These are phyloP conservation scores for Nicotiana tabacum DNA, from an alignment of 257 asterid genomes.

Conservation along the genomic window DNA sequence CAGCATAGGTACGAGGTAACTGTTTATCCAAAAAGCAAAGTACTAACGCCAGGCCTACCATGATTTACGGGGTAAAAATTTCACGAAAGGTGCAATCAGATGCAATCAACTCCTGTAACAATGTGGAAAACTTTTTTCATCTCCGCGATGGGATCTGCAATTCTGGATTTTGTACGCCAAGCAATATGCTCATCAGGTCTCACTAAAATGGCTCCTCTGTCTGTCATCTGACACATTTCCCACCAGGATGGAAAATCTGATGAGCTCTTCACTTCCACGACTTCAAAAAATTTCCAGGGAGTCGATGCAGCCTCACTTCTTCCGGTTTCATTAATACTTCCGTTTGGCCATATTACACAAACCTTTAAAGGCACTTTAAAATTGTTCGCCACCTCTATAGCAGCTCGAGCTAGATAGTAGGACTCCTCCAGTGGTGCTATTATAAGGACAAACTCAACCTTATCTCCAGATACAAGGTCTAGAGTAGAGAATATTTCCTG, in stretches of 20 bases:
- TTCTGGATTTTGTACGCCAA: constrained; percentile 53
- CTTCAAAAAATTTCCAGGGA: constrained; percentile 60
- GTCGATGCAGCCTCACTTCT: constrained; percentile 37
- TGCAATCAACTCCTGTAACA: constrained; percentile 32
- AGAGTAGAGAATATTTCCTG: constrained; percentile 66
- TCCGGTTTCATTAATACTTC: constrained; percentile 18
- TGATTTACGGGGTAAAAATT: neutral
- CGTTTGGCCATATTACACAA: constrained; percentile 64
- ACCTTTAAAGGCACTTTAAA: constrained; percentile 45
- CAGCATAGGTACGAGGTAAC: neutral
- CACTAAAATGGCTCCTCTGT: constrained; percentile 75
- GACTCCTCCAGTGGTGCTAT: constrained; percentile 71
- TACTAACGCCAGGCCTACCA: neutral
- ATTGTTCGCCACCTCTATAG: constrained; percentile 58
- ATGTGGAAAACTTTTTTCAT: constrained; percentile 46
- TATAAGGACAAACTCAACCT: constrained; percentile 67
- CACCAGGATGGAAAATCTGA: constrained; percentile 64
- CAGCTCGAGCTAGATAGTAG: constrained; percentile 63
- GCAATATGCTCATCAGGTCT: constrained; percentile 96
- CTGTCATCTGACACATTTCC: constrained; percentile 70
- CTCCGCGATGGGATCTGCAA: constrained; percentile 31
- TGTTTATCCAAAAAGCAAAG: neutral
- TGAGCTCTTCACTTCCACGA: constrained; percentile 37
- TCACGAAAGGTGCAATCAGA: neutral
- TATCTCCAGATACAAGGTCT: constrained; percentile 59